These are phyloP conservation scores for Microdochium nivale DNA, from an alignment of 2,329 filamentous ascomycete genomes.

Conservation along the genomic window DNA sequence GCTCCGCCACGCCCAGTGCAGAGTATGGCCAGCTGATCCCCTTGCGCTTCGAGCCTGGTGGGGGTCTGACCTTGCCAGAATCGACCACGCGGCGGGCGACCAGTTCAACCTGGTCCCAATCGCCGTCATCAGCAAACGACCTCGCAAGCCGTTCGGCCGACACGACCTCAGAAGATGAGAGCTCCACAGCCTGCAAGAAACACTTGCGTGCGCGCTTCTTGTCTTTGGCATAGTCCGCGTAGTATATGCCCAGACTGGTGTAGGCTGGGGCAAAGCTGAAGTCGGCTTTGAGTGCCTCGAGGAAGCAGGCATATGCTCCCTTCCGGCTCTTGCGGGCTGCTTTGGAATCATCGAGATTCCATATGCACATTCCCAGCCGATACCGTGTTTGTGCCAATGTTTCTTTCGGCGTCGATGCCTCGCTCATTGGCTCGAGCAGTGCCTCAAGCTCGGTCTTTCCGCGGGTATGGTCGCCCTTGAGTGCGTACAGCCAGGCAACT, in stretches of 20 bases:
- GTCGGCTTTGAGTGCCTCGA: slow-evolving; percentile 77
- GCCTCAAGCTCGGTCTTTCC: slow-evolving; percentile 64
- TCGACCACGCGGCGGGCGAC: slow-evolving; percentile 86
- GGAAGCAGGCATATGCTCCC: slow-evolving; percentile 75
- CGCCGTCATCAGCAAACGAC: slow-evolving; percentile 79
- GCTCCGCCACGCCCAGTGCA: slow-evolving; percentile 84
- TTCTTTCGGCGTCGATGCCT: slow-evolving; percentile 49
- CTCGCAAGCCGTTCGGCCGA: slow-evolving; percentile 81
- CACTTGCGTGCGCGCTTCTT: slow-evolving; percentile 80
- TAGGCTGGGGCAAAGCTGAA: slow-evolving; percentile 86
- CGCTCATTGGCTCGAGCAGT: slow-evolving; percentile 52
- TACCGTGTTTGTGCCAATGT: slow-evolving; percentile 83
- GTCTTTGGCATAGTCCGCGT: slow-evolving; percentile 83
- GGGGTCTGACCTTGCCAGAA: slow-evolving; percentile 84
- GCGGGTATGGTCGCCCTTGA: slow-evolving; percentile 64
- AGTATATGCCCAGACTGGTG: slow-evolving; percentile 83
- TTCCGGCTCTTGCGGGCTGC: slow-evolving; percentile 69
- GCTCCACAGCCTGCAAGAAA: slow-evolving; percentile 92
- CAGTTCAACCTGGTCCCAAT: slow-evolving; percentile 95
- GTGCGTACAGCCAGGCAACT: slow-evolving; percentile 83
- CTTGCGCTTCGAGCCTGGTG: slow-evolving; percentile 87
- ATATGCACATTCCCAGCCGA: slow-evolving; percentile 77
- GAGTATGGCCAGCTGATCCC: slow-evolving; percentile 95
- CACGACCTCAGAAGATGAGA: slow-evolving; percentile 77
- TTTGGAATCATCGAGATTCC: slow-evolving; percentile 71